Evolutionary conservation across 148 eudicot species (phyloP), one percentile per base, ranked within the genome.

Genomic region (Linanthus parryae): DNA sequence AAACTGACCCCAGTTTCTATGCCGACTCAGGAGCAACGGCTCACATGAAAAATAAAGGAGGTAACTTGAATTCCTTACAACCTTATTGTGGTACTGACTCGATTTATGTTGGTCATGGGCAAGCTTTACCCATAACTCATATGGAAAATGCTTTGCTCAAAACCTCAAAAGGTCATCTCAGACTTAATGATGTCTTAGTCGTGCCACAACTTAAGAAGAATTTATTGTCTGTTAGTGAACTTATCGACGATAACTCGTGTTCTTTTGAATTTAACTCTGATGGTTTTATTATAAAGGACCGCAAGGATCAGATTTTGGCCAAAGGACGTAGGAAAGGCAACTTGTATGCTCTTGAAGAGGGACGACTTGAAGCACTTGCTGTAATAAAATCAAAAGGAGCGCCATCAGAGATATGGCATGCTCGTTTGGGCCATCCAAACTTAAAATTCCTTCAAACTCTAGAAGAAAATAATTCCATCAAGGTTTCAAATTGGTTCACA

Each of bases 241-340:
- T 43, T 5, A 19, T 25, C 2, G 12, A 19, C 5, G 26, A 43
- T 18, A 18, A 5, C 11, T 22, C 24, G 2, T 43, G 23, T 18
- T 2, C 9, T 43, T 43, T 19, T 43, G 3, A 43, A 18, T 43
- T 43, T 43, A 18, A 2, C 5, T 19, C 25, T 21, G 3, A 16
- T 19, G 19, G 26, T 43, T 43, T 43, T 21, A 11, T n/a, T 16
- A 43, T 43, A 43, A 43, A 43, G 47, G 47, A 43, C 23, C 2
- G 25, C 2, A 19, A 1, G 10, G 8, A 12, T 2, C 14, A 8
- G 19, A 19, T 10, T 1, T 8, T 43, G 9, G 2, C 21, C 10
- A 19, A 2, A 17, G 25, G 2, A 21, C 7, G 11, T 18, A 43
- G 4, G 4, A 16, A 19, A 43, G 26, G 26, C 2, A 6, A 17